Evolutionary conservation across 1,139 yeast genomes (phyloP), one percentile per base, ranked within the genome.

Genomic region (Pichia sp.): DNA sequence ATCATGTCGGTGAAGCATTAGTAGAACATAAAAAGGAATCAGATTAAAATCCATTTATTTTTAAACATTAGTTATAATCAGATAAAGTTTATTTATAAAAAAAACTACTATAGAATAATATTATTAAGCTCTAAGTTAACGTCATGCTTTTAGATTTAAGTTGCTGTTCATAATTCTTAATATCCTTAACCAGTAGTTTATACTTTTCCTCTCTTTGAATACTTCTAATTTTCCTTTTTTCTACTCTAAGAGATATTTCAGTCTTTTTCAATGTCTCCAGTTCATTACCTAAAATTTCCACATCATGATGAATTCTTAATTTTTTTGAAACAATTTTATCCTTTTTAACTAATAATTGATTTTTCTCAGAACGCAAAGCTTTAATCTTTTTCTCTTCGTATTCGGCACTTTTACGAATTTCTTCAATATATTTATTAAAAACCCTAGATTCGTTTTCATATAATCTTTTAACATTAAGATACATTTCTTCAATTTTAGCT

Each of bases 1-100:
- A 81, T 62, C 63, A 61, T 42, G 66, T 83, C n/a, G 89, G 87
- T 1, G 54, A 59, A 8, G 62, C 67, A 6, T 37, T 50, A 10
- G 31, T 33, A 2, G 47, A 48, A n/a, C 6, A 7, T 27, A 33
- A 32, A 7, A 33, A 40, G 9, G 34, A 43, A 32, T 9, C 27
- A 27, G 27, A 31, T 3, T 38, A 18, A 26, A 3, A 11, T 18
- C 34, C 9, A 36, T 26, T 10, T 11, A 10, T 26, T 8, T 4
- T n/a, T 9, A 5, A 34, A n/a, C 18, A 34, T 26, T 36, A 9
- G 28, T 18, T 18, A 18, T 18, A 18, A 18, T 18, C 18, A 18
- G 18, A 4, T 26, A 26, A 25, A 36, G 28, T 35, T n/a, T 35
- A 35, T 42, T 45, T 18, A 48, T 10, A 25, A 18, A 18, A 18